A percentile compares a stretch with the other conserved stretches of the same genome.
Evolutionary conservation across 345 rosid species (phyloP).

Genomic region (Eucalyptus grandis): DNA sequence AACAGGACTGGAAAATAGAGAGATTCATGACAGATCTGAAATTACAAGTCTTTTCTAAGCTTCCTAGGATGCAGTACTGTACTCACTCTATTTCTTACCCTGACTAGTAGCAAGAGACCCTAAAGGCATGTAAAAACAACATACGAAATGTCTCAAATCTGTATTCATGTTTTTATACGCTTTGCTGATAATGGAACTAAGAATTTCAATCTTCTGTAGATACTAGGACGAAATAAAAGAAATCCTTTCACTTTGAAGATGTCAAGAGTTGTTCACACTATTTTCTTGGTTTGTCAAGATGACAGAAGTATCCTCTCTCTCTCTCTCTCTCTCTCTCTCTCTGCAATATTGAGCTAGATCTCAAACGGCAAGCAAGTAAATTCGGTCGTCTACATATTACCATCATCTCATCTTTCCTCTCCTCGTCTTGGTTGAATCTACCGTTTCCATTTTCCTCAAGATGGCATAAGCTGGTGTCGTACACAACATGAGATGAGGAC

Average conservation of each 20-base stretch:
- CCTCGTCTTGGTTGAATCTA: background rate
- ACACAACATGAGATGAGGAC: background rate
- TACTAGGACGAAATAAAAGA: background rate
- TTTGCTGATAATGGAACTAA: background rate
- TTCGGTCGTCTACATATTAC: background rate
- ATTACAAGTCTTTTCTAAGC: background rate
- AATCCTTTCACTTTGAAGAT: background rate
- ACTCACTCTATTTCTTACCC: background rate
- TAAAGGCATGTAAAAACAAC: background rate
- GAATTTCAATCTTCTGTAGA: background rate
- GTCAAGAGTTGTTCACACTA: background rate
- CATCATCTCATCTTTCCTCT: background rate
- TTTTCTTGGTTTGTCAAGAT: background rate
- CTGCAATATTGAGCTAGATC: background rate
- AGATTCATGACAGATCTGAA: background rate
- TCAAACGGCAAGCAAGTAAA: background rate
- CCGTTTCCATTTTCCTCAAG: background rate
- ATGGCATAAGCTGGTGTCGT: background rate
- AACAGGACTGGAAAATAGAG: background rate
- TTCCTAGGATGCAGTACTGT: background rate
- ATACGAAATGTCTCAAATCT: background rate
- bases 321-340: background rate
- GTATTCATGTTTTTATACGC: background rate
- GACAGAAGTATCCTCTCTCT: background rate
- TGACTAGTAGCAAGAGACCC: background rate